Percentiles rank a stretch among this genome's conserved stretches.
Conservation (phyloP, 805 yeast species). For the Saturnispora zaruensis region DNA sequence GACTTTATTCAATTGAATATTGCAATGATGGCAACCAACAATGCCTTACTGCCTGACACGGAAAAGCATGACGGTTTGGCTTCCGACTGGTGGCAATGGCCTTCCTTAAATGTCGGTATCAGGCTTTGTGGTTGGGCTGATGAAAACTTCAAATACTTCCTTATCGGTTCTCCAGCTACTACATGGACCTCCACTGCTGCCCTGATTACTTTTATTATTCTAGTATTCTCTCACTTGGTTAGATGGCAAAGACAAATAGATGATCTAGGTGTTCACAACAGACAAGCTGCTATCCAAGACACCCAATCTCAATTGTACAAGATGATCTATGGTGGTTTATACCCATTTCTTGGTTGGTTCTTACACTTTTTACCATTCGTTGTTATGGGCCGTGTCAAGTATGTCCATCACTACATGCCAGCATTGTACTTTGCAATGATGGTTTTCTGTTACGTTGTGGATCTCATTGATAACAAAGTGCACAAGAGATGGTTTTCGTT, state of each 20-base stretch:
- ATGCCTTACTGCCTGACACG: slow-evolving; percentile 69
- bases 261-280: slow-evolving; percentile 40
- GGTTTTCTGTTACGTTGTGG: slow-evolving; percentile 56
- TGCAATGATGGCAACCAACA: slow-evolving; percentile 85
- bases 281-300: slow-evolving; percentile 9
- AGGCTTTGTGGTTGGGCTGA: slow-evolving; percentile 69
- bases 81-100: slow-evolving; percentile 84
- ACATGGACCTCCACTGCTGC: slow-evolving; percentile 67
- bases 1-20: slow-evolving; percentile 69
- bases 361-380: slow-evolving; percentile 84
- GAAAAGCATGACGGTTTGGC: slow-evolving; percentile 68
- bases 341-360: slow-evolving; percentile 87
- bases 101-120: slow-evolving; percentile 65
- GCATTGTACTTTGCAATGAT: slow-evolving; percentile 91
- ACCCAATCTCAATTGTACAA: slow-evolving; percentile 17
- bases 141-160: slow-evolving; percentile 49
- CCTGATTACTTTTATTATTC: slow-evolving; percentile 42
- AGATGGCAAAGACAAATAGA: slow-evolving; percentile 79
- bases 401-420: slow-evolving; percentile 94
- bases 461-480: slow-evolving; percentile 24
- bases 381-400: slow-evolving; percentile 92
- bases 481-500: slow-evolving; percentile 21
- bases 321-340: slow-evolving; percentile 56
- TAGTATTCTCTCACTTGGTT: slow-evolving; percentile 39
- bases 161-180: slow-evolving; percentile 70